Evolutionary conservation across 2,329 filamentous ascomycete genomes (phyloP).

Genomic region (Hypoxylon sp.): DNA sequence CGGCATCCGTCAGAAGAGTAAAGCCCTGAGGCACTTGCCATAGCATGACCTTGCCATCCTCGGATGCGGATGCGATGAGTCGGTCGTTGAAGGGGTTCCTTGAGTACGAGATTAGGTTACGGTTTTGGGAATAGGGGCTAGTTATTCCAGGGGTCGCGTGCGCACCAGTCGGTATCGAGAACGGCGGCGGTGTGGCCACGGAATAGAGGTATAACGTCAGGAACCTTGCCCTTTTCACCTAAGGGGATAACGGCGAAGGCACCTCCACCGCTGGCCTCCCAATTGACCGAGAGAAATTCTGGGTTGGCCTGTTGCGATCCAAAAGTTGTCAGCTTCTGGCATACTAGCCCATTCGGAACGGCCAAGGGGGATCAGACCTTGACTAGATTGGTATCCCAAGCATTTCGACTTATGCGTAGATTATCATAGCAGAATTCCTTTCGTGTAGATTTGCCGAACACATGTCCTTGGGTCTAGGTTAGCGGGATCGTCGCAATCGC

Average conservation of each 20-base stretch:
- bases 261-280: conserved; percentile 95
- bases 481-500: conserved; percentile 45
- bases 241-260: conserved; percentile 96
- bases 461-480: conserved; percentile 76
- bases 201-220: conserved; percentile 93
- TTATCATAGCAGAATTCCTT: conserved; percentile 99
- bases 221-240: conserved; percentile 87
- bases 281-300: conserved; percentile 96
- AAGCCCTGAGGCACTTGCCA: conserved; percentile 95
- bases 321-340: conserved; percentile 34
- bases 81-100: conserved; percentile 98
- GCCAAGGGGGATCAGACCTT: conserved; percentile 71
- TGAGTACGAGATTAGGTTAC: conserved; percentile 49
- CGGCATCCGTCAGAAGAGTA: conserved; percentile 83
- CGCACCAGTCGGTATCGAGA: conserved; percentile 95
- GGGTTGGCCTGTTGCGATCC: conserved; percentile 79
- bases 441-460: conserved; percentile 94
- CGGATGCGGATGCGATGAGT: conserved; percentile 91
- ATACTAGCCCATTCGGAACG: conserved; percentile 18
- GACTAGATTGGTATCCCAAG: conserved; percentile 98
- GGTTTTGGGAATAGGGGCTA: conserved; percentile 31
- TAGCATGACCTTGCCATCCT: conserved; percentile 96
- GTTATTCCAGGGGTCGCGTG: conserved; percentile 41
- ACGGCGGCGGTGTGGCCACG: conserved; percentile 95
- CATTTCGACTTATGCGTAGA: conserved; percentile 95